Conservation (phyloP, 768 basidiomycete genomes). For the Gymnopilus dilepis region DNA sequence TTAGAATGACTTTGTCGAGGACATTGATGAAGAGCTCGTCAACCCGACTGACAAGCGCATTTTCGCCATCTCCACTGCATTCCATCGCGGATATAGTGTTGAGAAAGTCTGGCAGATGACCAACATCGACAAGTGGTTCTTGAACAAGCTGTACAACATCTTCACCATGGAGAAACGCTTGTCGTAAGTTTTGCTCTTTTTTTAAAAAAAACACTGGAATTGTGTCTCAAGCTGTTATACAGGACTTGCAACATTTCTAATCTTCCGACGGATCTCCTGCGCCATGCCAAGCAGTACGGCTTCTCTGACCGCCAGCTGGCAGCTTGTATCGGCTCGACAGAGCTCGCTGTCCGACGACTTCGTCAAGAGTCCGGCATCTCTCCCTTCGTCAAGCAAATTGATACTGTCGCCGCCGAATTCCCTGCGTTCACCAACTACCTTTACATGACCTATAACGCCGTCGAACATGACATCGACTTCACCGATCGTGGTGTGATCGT, state of each 20-base stretch:
- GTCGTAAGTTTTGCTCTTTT: constrained; percentile 54
- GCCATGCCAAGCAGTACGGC: constrained; percentile 90
- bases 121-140: constrained; percentile 98
- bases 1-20: constrained; percentile 85
- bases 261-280: constrained; percentile 65
- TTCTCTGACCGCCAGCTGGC: constrained; percentile 96
- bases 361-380: constrained; percentile 83
- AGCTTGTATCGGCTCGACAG: constrained; percentile 81
- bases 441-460: constrained; percentile 97
- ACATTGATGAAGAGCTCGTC: constrained; percentile 90
- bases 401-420: constrained; percentile 98
- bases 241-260: constrained; percentile 71
- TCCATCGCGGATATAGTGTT: constrained; percentile 91
- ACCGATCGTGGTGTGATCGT: constrained; percentile 95
- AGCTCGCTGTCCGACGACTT: constrained; percentile 89
- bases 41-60: constrained; percentile 98
- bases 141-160: constrained; percentile 86
- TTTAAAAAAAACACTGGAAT: neutral
- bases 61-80: constrained; percentile 94
- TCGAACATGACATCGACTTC: constrained; percentile 91
- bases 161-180: constrained; percentile 79
- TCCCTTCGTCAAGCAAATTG: constrained; percentile 98
- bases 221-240: constrained; percentile 9
- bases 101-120: constrained; percentile 98
- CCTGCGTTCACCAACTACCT: constrained; percentile 99